Evolutionary conservation across 164 flowering plant species (phyloP).

Genomic region (Kingdonia uniflora): DNA sequence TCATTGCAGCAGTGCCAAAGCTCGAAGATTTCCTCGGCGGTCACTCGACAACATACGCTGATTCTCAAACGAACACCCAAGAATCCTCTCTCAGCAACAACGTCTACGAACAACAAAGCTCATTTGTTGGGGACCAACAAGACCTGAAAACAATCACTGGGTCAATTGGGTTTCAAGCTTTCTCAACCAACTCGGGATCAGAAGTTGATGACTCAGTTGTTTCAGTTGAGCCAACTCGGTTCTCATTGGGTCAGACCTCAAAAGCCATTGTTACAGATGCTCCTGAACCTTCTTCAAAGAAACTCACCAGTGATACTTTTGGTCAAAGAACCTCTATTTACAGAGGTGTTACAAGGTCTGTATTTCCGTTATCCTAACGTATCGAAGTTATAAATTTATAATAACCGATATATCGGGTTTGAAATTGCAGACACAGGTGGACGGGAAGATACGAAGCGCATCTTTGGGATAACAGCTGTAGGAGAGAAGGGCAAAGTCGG

Average conservation of each 20-base stretch:
- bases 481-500: constrained; percentile 88
- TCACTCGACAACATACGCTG: constrained; percentile 32
- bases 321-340: constrained; percentile 89
- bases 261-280: constrained; percentile 32
- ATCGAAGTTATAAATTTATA: too few species aligned
- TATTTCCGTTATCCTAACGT: background rate
- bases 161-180: constrained; percentile 45
- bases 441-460: constrained; percentile 97
- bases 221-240: constrained; percentile 21
- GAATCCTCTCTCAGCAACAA: constrained; percentile 64
- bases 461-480: constrained; percentile 96
- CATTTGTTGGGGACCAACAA: constrained; percentile 29
- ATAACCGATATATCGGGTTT: too few species aligned
- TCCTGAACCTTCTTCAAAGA: constrained; percentile 29
- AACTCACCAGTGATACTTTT: constrained; percentile 46
- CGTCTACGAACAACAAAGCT: constrained; percentile 34
- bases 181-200: constrained; percentile 64
- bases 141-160: constrained; percentile 41
- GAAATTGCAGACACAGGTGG: constrained; percentile 87
- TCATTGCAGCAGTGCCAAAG: constrained; percentile 37
- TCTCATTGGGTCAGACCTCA: constrained; percentile 30
- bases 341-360: constrained; percentile 86
- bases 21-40: constrained; percentile 63
- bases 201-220: constrained; percentile 63
- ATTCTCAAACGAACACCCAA: constrained; percentile 52